These are phyloP conservation scores for Tylopilus subfusipes DNA, from an alignment of 768 basidiomycete species.

Conservation along the genomic window DNA sequence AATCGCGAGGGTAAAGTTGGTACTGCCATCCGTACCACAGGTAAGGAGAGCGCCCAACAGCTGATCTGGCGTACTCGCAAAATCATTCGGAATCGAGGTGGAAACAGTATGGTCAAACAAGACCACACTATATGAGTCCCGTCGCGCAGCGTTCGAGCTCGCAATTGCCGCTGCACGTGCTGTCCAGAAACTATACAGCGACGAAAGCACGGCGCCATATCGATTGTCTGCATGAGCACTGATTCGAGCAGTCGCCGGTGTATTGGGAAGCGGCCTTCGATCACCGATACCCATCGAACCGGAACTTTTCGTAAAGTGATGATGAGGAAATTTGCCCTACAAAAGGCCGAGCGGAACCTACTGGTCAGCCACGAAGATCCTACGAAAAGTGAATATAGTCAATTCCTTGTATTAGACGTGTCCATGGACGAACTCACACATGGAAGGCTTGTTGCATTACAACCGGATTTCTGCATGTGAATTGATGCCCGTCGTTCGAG, in stretches of 20 bases:
- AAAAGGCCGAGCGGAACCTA: constrained; percentile 9
- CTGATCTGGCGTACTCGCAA: constrained; percentile 41
- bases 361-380: constrained; percentile 57
- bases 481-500: constrained; percentile 56
- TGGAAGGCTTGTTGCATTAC: constrained; percentile 54
- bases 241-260: constrained; percentile 42
- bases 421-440: constrained; percentile 40
- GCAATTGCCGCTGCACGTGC: constrained; percentile 42
- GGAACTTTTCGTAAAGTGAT: constrained; percentile 35
- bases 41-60: constrained; percentile 40
- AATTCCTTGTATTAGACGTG: background rate
- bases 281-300: constrained; percentile 46
- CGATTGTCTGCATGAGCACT: constrained; percentile 40
- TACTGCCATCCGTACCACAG: constrained; percentile 34
- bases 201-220: constrained; percentile 57
- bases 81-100: constrained; percentile 42
- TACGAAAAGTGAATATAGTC: constrained; percentile 15
- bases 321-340: background rate
- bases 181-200: constrained; percentile 54
- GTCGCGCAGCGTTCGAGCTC: constrained; percentile 29
- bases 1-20: constrained; percentile 44
- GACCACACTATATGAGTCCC: constrained; percentile 55
- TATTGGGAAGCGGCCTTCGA: constrained; percentile 41
- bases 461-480: constrained; percentile 51
- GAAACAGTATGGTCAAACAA: constrained; percentile 36